These are phyloP conservation scores for Mortierella sp. DNA, from an alignment of 371 early-diverging fungal genomes.

Conservation along the genomic window DNA sequence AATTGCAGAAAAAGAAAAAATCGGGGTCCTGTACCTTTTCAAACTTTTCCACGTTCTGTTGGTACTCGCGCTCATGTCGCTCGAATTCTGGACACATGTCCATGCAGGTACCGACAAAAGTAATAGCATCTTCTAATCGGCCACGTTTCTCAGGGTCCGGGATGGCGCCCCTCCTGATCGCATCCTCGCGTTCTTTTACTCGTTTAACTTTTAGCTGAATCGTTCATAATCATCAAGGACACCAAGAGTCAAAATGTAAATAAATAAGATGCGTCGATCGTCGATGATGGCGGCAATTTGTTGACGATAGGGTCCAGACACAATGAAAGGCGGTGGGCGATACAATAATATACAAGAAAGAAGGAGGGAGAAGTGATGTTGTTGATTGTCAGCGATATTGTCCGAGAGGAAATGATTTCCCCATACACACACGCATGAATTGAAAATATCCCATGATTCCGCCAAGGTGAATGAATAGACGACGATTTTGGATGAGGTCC, in stretches of 20 bases:
- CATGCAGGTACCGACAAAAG: slow-evolving; percentile 83
- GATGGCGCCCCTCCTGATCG: slow-evolving; percentile 65
- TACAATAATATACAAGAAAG: neutral
- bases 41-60: slow-evolving; percentile 76
- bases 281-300: neutral
- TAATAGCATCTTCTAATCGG: slow-evolving; percentile 74
- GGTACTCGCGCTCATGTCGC: slow-evolving; percentile 86
- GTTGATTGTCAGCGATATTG: slow-evolving; percentile 3
- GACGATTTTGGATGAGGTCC: too few relatives aligned
- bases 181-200: slow-evolving; percentile 60
- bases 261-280: too few relatives aligned
- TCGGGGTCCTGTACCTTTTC: slow-evolving; percentile 67
- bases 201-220: slow-evolving; percentile 62
- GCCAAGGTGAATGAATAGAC: too few relatives aligned
- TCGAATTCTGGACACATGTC: slow-evolving; percentile 95
- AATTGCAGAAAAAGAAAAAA: neutral
- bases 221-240: too few relatives aligned
- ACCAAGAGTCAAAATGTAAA: neutral
- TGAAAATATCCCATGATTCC: too few relatives aligned
- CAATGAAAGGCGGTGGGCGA: neutral
- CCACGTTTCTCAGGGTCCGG: slow-evolving; percentile 70
- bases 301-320: neutral
- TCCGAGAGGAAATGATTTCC: neutral
- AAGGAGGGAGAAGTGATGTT: neutral
- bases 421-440: neutral